phyloP scores from a whole-genome alignment of 2,329 filamentous ascomycete genomes.

The Alternaria gaisen region DNA sequence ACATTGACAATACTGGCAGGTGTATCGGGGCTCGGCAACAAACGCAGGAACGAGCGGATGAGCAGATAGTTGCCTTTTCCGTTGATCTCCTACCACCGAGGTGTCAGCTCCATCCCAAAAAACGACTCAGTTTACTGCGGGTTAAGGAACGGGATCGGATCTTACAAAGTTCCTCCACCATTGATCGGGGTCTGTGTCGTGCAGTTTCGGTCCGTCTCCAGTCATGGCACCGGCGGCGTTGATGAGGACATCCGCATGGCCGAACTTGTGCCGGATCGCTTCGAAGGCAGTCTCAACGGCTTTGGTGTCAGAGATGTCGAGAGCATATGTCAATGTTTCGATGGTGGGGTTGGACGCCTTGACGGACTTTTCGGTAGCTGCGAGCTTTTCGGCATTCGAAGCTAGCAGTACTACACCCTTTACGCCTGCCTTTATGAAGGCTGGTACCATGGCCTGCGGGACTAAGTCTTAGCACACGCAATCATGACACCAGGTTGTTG shows the following conservation, averaged over 20 bases:
- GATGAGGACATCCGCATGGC: conserved; percentile 30
- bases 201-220: conserved; percentile 22
- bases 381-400: conserved; percentile 37
- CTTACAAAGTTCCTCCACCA: conserved; percentile 34
- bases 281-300: conserved; percentile 28
- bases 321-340: conserved; percentile 39
- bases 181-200: conserved; percentile 24
- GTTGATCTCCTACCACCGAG: conserved; percentile 42
- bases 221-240: conserved; percentile 27
- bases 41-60: conserved; percentile 41
- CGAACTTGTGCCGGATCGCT: conserved; percentile 24
- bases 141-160: neutral
- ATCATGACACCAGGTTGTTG: neutral
- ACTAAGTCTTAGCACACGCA: neutral
- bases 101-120: neutral
- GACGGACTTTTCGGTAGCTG: conserved; percentile 31
- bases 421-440: conserved; percentile 47
- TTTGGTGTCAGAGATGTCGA: conserved; percentile 38
- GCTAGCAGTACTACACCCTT: conserved; percentile 48
- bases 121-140: neutral
- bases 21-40: conserved; percentile 22
- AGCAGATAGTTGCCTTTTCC: conserved; percentile 44
- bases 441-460: conserved; percentile 39
- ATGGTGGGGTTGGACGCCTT: conserved; percentile 38
- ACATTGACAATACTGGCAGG: conserved; percentile 36